Evolutionary conservation across 352 stramenopile genomes (phyloP), one percentile per base, ranked within the genome.

Genomic region (Globisporangium ultimum): DNA sequence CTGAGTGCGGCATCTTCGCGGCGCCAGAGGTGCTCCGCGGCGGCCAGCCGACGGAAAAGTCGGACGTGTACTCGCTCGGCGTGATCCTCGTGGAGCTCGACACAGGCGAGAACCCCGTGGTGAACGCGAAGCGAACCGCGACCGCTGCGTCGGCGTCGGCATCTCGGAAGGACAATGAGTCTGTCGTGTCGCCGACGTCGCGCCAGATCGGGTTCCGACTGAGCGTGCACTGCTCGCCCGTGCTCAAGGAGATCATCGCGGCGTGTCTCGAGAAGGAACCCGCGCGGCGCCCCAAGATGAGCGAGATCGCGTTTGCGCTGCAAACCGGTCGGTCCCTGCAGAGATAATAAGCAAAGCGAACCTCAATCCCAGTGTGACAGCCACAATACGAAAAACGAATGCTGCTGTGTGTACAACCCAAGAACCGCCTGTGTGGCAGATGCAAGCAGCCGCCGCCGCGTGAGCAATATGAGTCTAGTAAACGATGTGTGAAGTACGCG

Each of bases 71-170:
- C 62, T 70, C 84, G 48, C 88, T 94, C 52, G 84, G 82, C 32
- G 80, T 94, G 20, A 60, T 92, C 22, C 75, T 94, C 34, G 82
- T 91, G 22, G 84, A 94, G 58, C 72, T 94, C 24, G 80, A 89
- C 52, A 77, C 81, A 6, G 78, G 80, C 18, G 78, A 89, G 58
- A 85, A 77, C 22, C 84, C 82, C 0, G 73, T 87, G 41, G 70
- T 82, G 54, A 88, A 93, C 58, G 68, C 75, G 18, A 60, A 72
- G 34, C 78, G 69, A 0, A 58, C 81, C 21, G 62, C 70, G 17
- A 75, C 76, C 58, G 66, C 78, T 24, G 24, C 60, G 67, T 17
- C 58, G 24, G 24, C 24, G 24, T 32, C 24, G 5, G 24, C 24
- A 32, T 32, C 24, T 5, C 24, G 24, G 24, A 32, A 32, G 5